Conservation (phyloP, 1,284 basidiomycete genomes). For the Ceratobasidium sp. region DNA sequence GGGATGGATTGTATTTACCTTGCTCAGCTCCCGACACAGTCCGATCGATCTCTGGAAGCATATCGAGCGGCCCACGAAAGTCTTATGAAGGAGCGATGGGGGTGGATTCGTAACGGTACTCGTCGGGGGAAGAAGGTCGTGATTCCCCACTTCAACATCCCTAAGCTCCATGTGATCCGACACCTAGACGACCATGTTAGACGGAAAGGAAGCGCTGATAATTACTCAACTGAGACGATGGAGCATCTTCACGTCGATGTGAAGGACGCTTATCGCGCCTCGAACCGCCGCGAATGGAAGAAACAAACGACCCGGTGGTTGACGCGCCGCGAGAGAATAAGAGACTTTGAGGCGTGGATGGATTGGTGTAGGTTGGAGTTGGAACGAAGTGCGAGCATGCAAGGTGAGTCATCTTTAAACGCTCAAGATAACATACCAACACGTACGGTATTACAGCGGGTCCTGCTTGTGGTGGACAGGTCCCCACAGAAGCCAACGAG, state of each 20-base stretch:
- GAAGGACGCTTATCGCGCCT: constrained; percentile 44
- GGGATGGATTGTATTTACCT: constrained; percentile 35
- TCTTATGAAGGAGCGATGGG: constrained; percentile 18
- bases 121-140: neutral
- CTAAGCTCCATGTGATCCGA: neutral
- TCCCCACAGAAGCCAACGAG: no score
- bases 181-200: constrained; percentile 3
- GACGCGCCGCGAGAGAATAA: constrained; percentile 4
- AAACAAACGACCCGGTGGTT: constrained; percentile 43
- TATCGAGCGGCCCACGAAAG: neutral
- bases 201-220: constrained; percentile 6
- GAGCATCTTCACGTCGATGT: constrained; percentile 46
- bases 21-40: constrained; percentile 27
- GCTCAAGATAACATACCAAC: no score
- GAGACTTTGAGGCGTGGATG: neutral
- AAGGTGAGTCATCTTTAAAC: no score
- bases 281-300: constrained; percentile 32
- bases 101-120: neutral
- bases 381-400: neutral
- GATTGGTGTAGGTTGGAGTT: neutral
- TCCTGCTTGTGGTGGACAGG: no score
- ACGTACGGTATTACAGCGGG: no score
- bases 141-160: constrained; percentile 26
- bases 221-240: constrained; percentile 46
- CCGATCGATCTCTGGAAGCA: constrained; percentile 10